Evolutionary conservation across 192 early-diverging fungal genomes (phyloP), one percentile per base, ranked within the genome.

Genomic region (Backusella liffmaniae): DNA sequence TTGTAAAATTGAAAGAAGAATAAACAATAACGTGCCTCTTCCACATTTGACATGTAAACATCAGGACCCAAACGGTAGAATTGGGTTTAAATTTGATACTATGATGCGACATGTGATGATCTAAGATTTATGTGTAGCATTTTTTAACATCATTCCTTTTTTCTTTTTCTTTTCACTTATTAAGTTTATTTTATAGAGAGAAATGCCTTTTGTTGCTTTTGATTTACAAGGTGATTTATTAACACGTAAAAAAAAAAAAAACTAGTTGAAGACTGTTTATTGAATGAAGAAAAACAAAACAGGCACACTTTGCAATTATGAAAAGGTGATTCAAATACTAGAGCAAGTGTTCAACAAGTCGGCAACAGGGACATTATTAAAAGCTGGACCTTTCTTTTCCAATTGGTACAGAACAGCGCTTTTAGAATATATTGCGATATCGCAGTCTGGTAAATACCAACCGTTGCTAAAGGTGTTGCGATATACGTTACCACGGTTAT

Each of bases 191-290:
- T 29, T 62, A 62, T 29, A 62, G 21, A 62, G 42, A 29, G 12
- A 29, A 12, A 62, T 62, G 56, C 56, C 56, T 13, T 62, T 62
- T 26, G 56, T 62, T 62, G 56, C 56, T 62, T 62, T 62, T 62
- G 56, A 62, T 62, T 62, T 62, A 62, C 56, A 62, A 62, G 56
- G 56, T 62, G 26, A 62, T 15, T 8, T 26, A 30, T 10, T 62
- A 62, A 62, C 4, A 62, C 9, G 26, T 59, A 7, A 21, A 29
- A 12, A 62, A 23, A 26, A 26, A 59, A 4, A 8, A 32, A 30
- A 30, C 30, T 30, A 30, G 30, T 30, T 23, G n/a, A 21, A 5
- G 21, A 53, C 18, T 12, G 56, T 59, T 59, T 59, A 21, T 59
- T 12, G 18, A 59, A 12, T 59, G 23, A 26, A 59, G 23, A 59